Base-by-base conservation (phyloP, 768 basidiomycete genomes). In the Cystofilobasidium ferigula region DNA sequence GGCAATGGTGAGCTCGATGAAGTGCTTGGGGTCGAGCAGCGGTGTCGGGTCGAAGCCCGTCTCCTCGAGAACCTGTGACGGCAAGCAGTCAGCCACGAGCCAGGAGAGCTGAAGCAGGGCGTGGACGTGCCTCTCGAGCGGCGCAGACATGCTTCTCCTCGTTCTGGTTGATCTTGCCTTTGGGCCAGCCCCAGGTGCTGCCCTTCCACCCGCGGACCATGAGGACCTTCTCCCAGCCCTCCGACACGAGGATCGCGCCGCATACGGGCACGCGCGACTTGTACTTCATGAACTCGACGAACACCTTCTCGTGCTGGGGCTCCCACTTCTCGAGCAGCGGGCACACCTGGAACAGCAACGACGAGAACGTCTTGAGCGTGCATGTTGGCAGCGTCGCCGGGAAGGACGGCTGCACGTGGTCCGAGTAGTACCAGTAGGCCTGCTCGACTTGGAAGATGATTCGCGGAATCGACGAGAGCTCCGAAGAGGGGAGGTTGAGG, bases 381-480 rank as follows among this genome's bases (percentile, higher is more conserved):
- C 91, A 80, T 0, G 91, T 87, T 0, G 91, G 94, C 48, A 97
- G 85, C 66, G 84, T 83, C 12, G 86, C 85, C 20, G 60, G 47
- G 64, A 91, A 88, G 76, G 88, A 83, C 74, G 93, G 91, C 48
- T 95, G 88, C 69, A 98, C 85, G 72, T 95, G 98, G 76, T 99
- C 95, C 80, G 98, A 95, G 72, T 99, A 99, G 76, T 89, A 99
- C 94, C 94, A 99, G 75, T 97, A 98, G 90, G 94, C 95, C 82
- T 98, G 93, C 77, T 99, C 95, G 68, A 98, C 89, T 78, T 98
- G 94, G 78, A 98, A 99, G 78, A 90, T 97, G 71, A 98, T 85
- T 67, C 95, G 84, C 73, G 95, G 93, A 62, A 94, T 80, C 20
- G 88, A 90, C 57, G 84, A 83, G 63, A 94, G 83, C 78, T 99